Percentiles rank a stretch among this genome's conserved stretches.
Evolutionary conservation across 75 land plant genomes (phyloP).

Genomic region (Chamaecyparis obtusa): DNA sequence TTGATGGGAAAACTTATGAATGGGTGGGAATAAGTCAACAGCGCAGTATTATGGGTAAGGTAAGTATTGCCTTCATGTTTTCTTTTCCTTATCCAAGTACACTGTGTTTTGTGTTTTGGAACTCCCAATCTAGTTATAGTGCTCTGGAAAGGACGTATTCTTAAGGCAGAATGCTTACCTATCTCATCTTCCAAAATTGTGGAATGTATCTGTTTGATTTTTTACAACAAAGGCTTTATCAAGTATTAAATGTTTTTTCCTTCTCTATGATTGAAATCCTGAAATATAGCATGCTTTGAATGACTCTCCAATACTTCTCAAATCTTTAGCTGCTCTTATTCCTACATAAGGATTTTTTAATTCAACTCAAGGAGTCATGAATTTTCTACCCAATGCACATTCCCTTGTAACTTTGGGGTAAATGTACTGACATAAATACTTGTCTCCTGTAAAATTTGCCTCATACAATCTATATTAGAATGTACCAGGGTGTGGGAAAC

Average conservation of each 20-base stretch:
- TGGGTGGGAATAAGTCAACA: conserved; percentile 98
- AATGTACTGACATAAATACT: neutral
- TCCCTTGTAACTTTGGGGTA: neutral
- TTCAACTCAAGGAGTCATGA: neutral
- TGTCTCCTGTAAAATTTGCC: neutral
- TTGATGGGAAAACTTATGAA: conserved; percentile 95
- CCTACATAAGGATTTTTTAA: neutral
- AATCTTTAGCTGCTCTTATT: neutral
- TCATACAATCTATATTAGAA: neutral
- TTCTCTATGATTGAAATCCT: neutral
- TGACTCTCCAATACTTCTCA: neutral
- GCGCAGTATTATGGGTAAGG: conserved; percentile 85
- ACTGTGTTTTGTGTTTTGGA: neutral
- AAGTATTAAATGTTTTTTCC: neutral
- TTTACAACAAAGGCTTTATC: neutral
- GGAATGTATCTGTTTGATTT: neutral
- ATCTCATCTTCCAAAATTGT: neutral
- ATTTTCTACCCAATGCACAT: neutral
- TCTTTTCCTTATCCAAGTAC: neutral
- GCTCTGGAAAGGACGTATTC: neutral
- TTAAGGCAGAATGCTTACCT: neutral
- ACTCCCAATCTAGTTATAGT: neutral
- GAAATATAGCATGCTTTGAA: neutral
- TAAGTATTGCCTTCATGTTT: conserved; percentile 17
- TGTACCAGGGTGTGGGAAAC: neutral